Base-by-base conservation (phyloP, 2,329 filamentous ascomycete genomes). In the Tolypocladium endophyticum region DNA sequence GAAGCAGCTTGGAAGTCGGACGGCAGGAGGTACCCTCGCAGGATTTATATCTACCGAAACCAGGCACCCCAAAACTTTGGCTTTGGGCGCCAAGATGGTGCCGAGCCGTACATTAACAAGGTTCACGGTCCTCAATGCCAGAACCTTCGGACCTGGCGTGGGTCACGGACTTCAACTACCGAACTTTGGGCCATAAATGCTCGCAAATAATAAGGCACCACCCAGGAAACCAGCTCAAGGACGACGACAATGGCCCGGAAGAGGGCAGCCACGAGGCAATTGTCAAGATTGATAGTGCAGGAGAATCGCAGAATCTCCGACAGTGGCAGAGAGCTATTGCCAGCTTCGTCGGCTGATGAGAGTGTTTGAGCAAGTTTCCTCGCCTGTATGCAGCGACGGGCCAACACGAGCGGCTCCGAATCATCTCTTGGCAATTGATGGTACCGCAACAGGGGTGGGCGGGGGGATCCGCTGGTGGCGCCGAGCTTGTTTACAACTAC, bases 311-410 rank as follows among this genome's bases (percentile, higher is more conserved):
- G 30, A 47, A 47, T 5, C 2, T 25, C n/a, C 50, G 11, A 53
- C 28, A 5, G 0, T 14, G n/a, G 50, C 3, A 53, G 18, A n/a
- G 20, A 2, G 18, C 47, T 18, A 28, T 4, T 52, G 28, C 28
- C 28, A 35, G 4, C 18, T 4, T 4, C 50, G 6, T 23, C 30
- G 23, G 30, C 30, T 20, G 50, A 23, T 63, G 62, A 61, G 62
- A 54, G 58, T 41, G 38, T 61, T 64, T 64, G 62, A 64, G 62
- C 62, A 64, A 62, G 57, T 64, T 64, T 64, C 20, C 20, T 20
- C 30, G 2, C 30, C 9, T 35, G 2, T 11, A 35, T 35, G 50
- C 30, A 20, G 23, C 50, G 28, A 52, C 47, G 4, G 9, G 47
- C 18, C 28, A 35, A 35, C 8, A 23, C 30, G 3, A 52, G 47